A percentile compares a stretch with the other conserved stretches of the same genome.
Conservation (phyloP, 192 early-diverging fungal species). For the Linnemannia schmuckeri region DNA sequence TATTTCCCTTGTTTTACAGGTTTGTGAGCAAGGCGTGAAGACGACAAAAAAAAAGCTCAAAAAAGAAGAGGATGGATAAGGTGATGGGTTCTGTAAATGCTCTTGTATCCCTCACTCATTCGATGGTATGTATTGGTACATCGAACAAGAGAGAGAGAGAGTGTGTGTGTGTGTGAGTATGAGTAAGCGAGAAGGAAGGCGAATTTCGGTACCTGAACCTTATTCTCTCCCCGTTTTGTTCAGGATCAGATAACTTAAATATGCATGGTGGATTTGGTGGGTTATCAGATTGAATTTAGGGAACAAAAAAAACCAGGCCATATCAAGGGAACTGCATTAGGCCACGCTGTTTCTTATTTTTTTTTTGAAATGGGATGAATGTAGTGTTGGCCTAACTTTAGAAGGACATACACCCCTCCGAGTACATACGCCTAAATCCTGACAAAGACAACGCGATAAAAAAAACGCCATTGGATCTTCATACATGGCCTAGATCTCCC, state of each 20-base stretch:
- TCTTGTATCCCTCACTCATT: neutral
- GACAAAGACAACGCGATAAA: neutral
- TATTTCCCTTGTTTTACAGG: neutral
- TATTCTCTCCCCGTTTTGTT: neutral
- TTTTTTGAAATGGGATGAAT: neutral
- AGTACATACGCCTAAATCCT: neutral
- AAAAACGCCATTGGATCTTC: neutral
- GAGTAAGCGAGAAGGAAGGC: neutral
- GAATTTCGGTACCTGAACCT: constrained; percentile 1
- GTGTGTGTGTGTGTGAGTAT: neutral
- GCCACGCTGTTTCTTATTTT: neutral
- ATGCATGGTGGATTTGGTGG: neutral
- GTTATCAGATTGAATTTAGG: neutral
- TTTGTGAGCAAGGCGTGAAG: neutral
- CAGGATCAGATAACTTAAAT: constrained; percentile 7
- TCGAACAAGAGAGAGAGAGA: too few species aligned
- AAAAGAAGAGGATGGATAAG: neutral
- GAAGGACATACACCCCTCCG: neutral
- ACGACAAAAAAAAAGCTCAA: neutral
- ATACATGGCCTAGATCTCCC: neutral
- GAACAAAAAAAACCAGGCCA: neutral
- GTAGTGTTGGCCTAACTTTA: neutral
- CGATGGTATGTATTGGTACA: too few species aligned
- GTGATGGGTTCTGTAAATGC: neutral
- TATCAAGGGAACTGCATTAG: neutral